Percentiles rank a stretch among this genome's conserved stretches.
phyloP scores from a whole-genome alignment of 306 rosid genomes.

The Acmispon strigosus region DNA sequence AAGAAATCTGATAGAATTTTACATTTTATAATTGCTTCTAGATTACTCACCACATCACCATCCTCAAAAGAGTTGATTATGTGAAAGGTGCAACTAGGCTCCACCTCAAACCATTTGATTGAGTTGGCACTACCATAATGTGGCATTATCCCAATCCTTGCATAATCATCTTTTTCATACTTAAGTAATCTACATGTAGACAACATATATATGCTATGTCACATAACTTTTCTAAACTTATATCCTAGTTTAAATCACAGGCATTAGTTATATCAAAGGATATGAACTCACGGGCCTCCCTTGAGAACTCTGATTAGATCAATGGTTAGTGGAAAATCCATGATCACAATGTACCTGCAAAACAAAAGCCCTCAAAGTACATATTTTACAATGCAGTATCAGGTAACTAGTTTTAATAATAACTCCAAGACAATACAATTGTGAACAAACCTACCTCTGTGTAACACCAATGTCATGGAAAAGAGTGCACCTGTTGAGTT shows the following conservation, averaged over 20 bases:
- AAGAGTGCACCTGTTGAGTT: constrained; percentile 42
- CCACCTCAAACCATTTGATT: constrained; percentile 59
- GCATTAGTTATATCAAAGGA: too few relatives aligned
- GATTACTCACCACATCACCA: constrained; percentile 39
- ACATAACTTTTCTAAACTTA: background rate
- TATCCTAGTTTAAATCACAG: background rate
- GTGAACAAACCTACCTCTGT: constrained; percentile 32
- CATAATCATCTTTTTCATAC: constrained; percentile 42
- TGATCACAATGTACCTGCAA: constrained; percentile 56
- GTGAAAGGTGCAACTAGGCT: constrained; percentile 61
- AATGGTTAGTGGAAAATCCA: constrained; percentile 65
- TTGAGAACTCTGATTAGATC: constrained; percentile 42
- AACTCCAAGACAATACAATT: background rate
- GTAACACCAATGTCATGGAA: constrained; percentile 65
- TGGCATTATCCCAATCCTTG: constrained; percentile 77
- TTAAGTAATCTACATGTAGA: constrained; percentile 33
- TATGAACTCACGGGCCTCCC: constrained; percentile 59
- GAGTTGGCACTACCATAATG: constrained; percentile 56
- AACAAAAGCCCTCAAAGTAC: background rate
- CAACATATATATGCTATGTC: background rate
- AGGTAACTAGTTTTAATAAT: background rate
- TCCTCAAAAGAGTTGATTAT: constrained; percentile 63
- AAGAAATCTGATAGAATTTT: background rate
- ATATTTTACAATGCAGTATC: background rate
- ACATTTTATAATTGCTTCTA: background rate